Conservation (phyloP, 2,329 filamentous ascomycete genomes). For the Dothistroma septosporum region DNA sequence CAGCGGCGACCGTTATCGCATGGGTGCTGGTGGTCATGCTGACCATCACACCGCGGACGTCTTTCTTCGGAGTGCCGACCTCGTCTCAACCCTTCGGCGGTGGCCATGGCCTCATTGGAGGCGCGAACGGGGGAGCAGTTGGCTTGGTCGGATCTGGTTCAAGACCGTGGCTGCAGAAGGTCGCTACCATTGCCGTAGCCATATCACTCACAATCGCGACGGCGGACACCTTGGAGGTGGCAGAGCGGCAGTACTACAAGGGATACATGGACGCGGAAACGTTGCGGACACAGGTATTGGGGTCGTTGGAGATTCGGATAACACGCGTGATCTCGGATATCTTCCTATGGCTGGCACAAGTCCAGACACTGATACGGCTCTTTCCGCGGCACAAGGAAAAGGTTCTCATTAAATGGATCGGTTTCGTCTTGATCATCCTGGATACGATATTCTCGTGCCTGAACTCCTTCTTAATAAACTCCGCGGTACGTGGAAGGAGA, state of each 20-base stretch:
- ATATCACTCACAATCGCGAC: constrained; percentile 92
- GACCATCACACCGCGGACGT: constrained; percentile 89
- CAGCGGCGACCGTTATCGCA: constrained; percentile 82
- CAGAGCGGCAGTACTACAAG: constrained; percentile 71
- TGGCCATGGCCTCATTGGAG: constrained; percentile 80
- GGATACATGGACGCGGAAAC: constrained; percentile 75
- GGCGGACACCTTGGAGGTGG: constrained; percentile 81
- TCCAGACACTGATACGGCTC: constrained; percentile 89
- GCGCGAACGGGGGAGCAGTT: constrained; percentile 59
- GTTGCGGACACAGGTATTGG: constrained; percentile 74
- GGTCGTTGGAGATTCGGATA: constrained; percentile 79
- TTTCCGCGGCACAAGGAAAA: constrained; percentile 97
- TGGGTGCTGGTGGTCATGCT: constrained; percentile 93
- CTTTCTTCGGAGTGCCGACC: constrained; percentile 71
- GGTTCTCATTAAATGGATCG: constrained; percentile 97
- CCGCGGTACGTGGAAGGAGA: constrained; percentile 57
- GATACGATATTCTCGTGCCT: constrained; percentile 88
- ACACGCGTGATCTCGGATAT: constrained; percentile 92
- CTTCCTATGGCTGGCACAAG: constrained; percentile 95
- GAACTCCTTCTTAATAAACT: constrained; percentile 71
- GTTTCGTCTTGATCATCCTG: constrained; percentile 85
- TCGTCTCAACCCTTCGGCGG: constrained; percentile 46
- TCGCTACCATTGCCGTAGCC: constrained; percentile 59
- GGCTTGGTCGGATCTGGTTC: constrained; percentile 81
- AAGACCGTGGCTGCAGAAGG: constrained; percentile 83